phyloP scores from a whole-genome alignment of 176 grass and related monocot species.

The Oryza longistaminata region DNA sequence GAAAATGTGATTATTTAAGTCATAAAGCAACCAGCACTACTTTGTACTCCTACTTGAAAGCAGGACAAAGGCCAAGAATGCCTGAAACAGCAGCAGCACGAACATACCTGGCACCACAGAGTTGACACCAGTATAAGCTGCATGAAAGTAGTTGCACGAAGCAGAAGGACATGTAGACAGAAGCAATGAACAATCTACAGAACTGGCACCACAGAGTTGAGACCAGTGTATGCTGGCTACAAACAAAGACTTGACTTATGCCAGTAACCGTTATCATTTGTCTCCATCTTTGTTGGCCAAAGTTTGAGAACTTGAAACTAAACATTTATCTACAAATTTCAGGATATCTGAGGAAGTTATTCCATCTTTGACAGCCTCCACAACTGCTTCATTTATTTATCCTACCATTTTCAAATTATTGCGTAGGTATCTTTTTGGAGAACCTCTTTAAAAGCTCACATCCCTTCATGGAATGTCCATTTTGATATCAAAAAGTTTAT shows the following conservation, averaged over 20 bases:
- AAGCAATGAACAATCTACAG: conserved; percentile 17
- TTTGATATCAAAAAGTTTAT: conserved; percentile 67
- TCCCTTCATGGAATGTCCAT: conserved; percentile 57
- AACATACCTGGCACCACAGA: not conserved
- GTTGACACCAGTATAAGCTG: not conserved
- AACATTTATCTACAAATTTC: conserved; percentile 53
- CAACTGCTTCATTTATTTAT: conserved; percentile 62
- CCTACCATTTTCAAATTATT: conserved; percentile 52
- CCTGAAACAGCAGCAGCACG: not conserved
- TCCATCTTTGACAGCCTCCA: conserved; percentile 59
- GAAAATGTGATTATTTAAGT: not conserved
- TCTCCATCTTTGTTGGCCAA: conserved; percentile 34
- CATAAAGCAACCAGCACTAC: not conserved
- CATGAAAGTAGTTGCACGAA: conserved; percentile 11
- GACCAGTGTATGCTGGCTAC: not conserved
- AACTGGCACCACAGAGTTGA: conserved; percentile 20
- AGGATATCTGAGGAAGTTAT: conserved; percentile 58
- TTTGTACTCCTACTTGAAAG: not conserved
- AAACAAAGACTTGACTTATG: not conserved
- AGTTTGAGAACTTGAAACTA: conserved; percentile 44
- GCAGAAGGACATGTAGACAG: conserved; percentile 8
- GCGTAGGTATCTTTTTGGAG: conserved; percentile 41
- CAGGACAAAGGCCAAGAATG: not conserved
- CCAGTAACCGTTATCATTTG: conserved; percentile 34
- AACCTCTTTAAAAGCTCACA: conserved; percentile 70